Evolutionary conservation across 2,329 filamentous ascomycete genomes (phyloP), one percentile per base, ranked within the genome.

Genomic region (Fusarium citri): DNA sequence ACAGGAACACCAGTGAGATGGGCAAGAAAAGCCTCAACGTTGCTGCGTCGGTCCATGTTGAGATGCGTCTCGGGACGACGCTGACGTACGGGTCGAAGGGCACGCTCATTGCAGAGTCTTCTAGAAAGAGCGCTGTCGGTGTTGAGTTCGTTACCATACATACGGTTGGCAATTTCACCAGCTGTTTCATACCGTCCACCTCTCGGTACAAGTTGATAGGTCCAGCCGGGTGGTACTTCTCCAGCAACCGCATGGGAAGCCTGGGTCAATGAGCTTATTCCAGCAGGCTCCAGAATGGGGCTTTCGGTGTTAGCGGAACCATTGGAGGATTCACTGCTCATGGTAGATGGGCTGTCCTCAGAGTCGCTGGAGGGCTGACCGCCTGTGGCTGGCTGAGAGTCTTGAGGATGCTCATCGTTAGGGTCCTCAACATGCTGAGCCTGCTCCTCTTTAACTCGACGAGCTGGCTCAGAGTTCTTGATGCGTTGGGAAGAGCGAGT

Each of bases 11-110:
- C 87, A 4, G 86, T 84, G 49, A 89, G 84, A 69, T 89, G 86
- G 22, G 85, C 86, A 57, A 89, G 85, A 41, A 88, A 74, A 1
- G 87, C 87, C 75, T 89, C 87, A 46, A 88, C 86, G 62, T 89
- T 89, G 76, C 87, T 88, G 0, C 87, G 83, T 6, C 87, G 82
- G n/a, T 79, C 80, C 12, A 89, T 80, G 76, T 89, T 89, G 22
- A 89, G 83, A 45, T 76, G 77, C 72, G 88, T 85, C 42, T 87
- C 85, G 10, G 82, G 80, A 18, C 85, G 84, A 18, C 87, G 84
- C 78, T 88, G 87, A 25, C 82, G 77, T 3, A 86, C 85, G 4
- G 82, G 80, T 6, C 87, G 84, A 66, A 83, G 78, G 37, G 86
- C 86, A 2, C 80, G 75, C 64, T 87, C 84, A 26, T 78, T 77